These are phyloP conservation scores for Cordyceps fumosorosea DNA, from an alignment of 2,329 filamentous ascomycete species.

Conservation along the genomic window DNA sequence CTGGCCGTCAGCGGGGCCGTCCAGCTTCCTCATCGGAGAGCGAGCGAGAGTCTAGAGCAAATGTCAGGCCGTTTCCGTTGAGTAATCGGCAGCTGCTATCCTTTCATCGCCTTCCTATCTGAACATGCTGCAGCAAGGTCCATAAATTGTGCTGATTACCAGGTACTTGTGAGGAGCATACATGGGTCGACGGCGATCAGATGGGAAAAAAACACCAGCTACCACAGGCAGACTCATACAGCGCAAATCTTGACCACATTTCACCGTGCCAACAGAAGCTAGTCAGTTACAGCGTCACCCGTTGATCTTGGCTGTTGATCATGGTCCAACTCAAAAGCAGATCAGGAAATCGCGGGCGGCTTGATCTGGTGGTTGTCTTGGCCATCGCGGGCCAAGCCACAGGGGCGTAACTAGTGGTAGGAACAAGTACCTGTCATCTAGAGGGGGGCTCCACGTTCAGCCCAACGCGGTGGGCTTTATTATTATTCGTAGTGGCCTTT, in stretches of 20 bases:
- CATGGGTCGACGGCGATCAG: not conserved
- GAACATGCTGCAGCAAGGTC: not conserved
- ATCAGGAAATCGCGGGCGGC: not conserved
- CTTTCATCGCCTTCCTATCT: not conserved
- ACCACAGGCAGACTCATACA: too few species aligned
- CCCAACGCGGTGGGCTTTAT: too few species aligned
- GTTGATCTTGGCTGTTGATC: too few species aligned
- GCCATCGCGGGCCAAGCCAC: not conserved
- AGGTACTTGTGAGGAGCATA: too few species aligned
- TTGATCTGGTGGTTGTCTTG: not conserved
- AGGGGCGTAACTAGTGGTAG: not conserved
- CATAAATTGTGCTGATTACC: not conserved
- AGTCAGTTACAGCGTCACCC: not conserved
- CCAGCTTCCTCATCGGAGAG: not conserved
- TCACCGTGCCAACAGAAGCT: not conserved
- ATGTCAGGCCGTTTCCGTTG: not conserved
- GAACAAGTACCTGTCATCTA: not conserved
- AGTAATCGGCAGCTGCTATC: not conserved
- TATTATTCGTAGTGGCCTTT: not conserved
- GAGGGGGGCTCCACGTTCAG: not conserved
- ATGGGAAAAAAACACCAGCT: too few species aligned
- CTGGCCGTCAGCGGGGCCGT: not conserved
- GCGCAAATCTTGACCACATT: too few species aligned
- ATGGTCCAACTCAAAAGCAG: not conserved
- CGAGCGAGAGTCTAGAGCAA: not conserved